A percentile compares a stretch with the other conserved stretches of the same genome.
Evolutionary conservation across 2,329 filamentous ascomycete species (phyloP).

Genomic region (Pseudocercospora vitis): DNA sequence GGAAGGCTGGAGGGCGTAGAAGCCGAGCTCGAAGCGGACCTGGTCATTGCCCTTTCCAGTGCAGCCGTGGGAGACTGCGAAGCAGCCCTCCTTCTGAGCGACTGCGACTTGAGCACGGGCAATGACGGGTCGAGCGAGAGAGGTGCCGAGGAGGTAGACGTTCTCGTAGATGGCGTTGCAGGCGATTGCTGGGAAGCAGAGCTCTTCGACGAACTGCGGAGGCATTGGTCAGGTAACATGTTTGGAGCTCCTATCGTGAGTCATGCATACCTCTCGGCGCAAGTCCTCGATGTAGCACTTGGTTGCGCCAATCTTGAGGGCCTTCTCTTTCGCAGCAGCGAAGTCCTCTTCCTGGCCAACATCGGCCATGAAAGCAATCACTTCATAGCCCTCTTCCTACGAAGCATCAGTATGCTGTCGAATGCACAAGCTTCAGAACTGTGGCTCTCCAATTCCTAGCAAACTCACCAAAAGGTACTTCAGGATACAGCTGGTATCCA

Average conservation of each 20-base stretch:
- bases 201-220: slow-evolving; percentile 69
- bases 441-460: slow-evolving; percentile 33
- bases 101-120: slow-evolving; percentile 66
- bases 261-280: slow-evolving; percentile 47
- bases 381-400: slow-evolving; percentile 58
- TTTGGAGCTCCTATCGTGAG: background rate
- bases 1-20: slow-evolving; percentile 61
- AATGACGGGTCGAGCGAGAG: slow-evolving; percentile 68
- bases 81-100: slow-evolving; percentile 62
- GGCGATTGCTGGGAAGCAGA: slow-evolving; percentile 77
- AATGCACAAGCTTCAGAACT: background rate
- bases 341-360: slow-evolving; percentile 67
- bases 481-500: slow-evolving; percentile 60
- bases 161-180: slow-evolving; percentile 64
- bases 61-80: slow-evolving; percentile 52
- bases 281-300: slow-evolving; percentile 65
- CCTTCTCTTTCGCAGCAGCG: slow-evolving; percentile 70
- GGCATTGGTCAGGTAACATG: background rate
- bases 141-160: slow-evolving; percentile 57
- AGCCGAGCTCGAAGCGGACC: slow-evolving; percentile 64
- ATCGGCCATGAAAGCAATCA: slow-evolving; percentile 69
- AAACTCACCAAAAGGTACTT: slow-evolving; percentile 42
- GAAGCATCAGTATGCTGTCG: slow-evolving; percentile 1
- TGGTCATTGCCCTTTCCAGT: slow-evolving; percentile 67
- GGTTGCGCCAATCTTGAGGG: slow-evolving; percentile 66